Evolutionary conservation across 78 protist genomes (phyloP), one percentile per base, ranked within the genome.

Genomic region (slime mould (Dictyostelium discoideum)): DNA sequence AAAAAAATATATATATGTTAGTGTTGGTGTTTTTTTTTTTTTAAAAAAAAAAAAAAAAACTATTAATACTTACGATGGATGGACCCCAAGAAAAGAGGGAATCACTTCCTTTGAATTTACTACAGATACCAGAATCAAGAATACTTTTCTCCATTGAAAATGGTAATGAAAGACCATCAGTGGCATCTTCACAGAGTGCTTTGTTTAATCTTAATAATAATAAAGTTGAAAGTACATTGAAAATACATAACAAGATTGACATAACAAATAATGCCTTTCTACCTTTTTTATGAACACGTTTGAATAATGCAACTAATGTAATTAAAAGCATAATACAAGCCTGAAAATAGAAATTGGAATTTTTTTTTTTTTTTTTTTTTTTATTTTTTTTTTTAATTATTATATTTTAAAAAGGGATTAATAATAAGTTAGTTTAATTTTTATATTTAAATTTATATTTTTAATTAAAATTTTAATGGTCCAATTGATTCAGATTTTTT

Each of bases 191-290:
- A 37, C 94, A 90, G 13, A 90, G 40, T 72, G 94, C 80, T 44
- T 81, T 80, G 39, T 90, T 90, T 13, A 90, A 67, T 82, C 94
- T 90, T 9, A 90, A 16, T n/a, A 90, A 82, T 29, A 90, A 72
- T 16, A 82, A 26, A 9, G 65, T 26, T 24, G 94, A 42, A 2
- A 90, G 57, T 10, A 14, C 54, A 82, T 90, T 82, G 32, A 86
- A 26, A 46, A 90, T 67, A n/a, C 72, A 82, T 14, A 50, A 22
- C 3, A 90, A 8, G 73, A 90, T 82, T 44, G 87, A n/a, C 5
- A 76, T n/a, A 16, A 50, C 76, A 48, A 82, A 85, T 18, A 90
- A 60, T 26, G 84, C 44, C 16, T 90, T 90, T 46, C 83, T 82
- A 2, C 83, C 80, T 40, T 26, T 46, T 50, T 72, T 90, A 20